A percentile compares a stretch with the other conserved stretches of the same genome.
phyloP scores from a whole-genome alignment of 768 basidiomycete species.

The Russula vinacea region DNA sequence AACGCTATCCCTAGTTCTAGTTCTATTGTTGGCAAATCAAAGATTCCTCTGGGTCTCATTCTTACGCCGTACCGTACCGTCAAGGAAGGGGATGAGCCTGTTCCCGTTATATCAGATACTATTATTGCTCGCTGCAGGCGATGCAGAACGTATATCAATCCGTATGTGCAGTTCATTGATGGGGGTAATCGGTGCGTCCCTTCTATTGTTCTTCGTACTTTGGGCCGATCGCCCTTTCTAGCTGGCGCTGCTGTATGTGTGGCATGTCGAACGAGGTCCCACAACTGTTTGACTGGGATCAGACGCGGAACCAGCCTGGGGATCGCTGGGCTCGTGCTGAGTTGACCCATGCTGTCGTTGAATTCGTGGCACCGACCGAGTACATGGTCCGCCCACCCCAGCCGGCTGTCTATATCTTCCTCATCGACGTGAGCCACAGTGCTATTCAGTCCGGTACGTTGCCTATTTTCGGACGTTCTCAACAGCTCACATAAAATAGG shows the following conservation, averaged over 20 bases:
- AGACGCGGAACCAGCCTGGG: slow-evolving; percentile 86
- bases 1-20: slow-evolving; percentile 29
- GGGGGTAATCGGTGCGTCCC: slow-evolving; percentile 79
- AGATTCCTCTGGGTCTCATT: slow-evolving; percentile 50
- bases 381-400: slow-evolving; percentile 99
- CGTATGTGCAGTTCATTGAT: slow-evolving; percentile 70
- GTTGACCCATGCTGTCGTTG: slow-evolving; percentile 90
- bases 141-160: slow-evolving; percentile 57
- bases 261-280: slow-evolving; percentile 98
- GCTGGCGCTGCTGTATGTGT: slow-evolving; percentile 99
- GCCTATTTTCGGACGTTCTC: background rate
- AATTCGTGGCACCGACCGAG: slow-evolving; percentile 96
- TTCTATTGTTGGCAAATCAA: slow-evolving; percentile 40
- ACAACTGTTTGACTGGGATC: slow-evolving; percentile 98
- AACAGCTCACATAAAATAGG: slow-evolving; percentile 46
- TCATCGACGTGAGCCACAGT: slow-evolving; percentile 92
- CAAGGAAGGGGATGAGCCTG: slow-evolving; percentile 44
- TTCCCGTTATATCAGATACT: slow-evolving; percentile 50
- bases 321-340: slow-evolving; percentile 94
- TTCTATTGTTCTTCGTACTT: background rate
- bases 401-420: slow-evolving; percentile 93
- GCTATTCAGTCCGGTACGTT: slow-evolving; percentile 84
- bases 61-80: slow-evolving; percentile 52
- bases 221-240: slow-evolving; percentile 32
- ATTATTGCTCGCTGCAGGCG: slow-evolving; percentile 54